These are phyloP conservation scores for Monosporozyma unispora DNA, from an alignment of 805 yeast genomes.

Conservation along the genomic window DNA sequence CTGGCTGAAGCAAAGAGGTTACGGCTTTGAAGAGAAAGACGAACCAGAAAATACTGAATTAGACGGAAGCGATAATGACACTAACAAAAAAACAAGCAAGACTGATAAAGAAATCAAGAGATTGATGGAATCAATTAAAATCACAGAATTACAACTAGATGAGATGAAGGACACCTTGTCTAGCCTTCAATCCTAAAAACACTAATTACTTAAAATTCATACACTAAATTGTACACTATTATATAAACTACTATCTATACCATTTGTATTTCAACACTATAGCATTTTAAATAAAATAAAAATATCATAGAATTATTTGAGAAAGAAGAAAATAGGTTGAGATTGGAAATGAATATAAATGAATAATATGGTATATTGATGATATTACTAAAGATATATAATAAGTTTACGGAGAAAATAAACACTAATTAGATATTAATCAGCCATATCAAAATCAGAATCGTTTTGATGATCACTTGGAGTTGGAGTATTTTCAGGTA, in stretches of 20 bases:
- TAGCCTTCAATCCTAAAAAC: slow-evolving; percentile 1
- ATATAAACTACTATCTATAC: background rate
- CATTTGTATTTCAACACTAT: background rate
- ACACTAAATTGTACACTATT: background rate
- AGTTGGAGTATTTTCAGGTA: slow-evolving; percentile 1
- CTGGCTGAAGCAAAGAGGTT: slow-evolving; percentile 44
- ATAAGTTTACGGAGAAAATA: no score
- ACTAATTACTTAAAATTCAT: slow-evolving; percentile 2
- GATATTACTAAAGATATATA: no score
- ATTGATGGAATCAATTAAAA: slow-evolving; percentile 21
- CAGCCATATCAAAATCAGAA: slow-evolving; percentile 3
- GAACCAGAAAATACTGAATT: background rate
- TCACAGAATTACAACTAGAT: slow-evolving; percentile 24
- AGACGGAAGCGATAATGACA: background rate
- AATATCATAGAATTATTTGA: no score
- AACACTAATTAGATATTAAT: background rate
- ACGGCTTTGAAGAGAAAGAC: background rate
- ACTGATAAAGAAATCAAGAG: slow-evolving; percentile 4
- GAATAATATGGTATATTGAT: no score
- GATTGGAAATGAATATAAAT: background rate
- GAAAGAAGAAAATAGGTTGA: background rate
- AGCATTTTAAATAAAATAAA: background rate
- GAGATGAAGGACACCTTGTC: slow-evolving; percentile 19
- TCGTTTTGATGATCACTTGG: background rate
- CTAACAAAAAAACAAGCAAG: background rate